Conservation (phyloP, 169 alveolate species). For the Besnoitia besnoiti region DNA sequence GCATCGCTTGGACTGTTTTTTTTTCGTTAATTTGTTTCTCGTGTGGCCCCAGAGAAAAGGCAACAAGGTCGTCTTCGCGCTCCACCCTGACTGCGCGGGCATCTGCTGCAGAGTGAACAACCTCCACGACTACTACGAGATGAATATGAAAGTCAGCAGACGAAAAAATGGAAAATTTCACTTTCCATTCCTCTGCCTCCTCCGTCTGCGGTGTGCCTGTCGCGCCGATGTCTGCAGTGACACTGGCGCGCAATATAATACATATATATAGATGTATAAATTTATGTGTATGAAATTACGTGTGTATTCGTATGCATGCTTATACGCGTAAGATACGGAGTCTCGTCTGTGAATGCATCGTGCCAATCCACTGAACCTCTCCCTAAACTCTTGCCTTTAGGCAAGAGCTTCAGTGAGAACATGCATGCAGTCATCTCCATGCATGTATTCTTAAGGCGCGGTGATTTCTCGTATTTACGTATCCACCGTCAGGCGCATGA, state of each 20-base stretch:
- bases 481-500: no score
- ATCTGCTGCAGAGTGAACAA: conserved; percentile 66
- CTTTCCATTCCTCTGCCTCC: no score
- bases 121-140: conserved; percentile 60
- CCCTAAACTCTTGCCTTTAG: no score
- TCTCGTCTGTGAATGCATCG: no score
- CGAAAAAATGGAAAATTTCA: neutral
- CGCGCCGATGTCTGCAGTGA: no score
- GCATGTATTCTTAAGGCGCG: neutral
- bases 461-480: neutral
- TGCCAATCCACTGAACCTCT: no score
- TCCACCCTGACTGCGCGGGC: conserved; percentile 68
- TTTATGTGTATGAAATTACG: neutral
- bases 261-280: neutral
- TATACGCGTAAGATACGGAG: neutral
- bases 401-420: no score
- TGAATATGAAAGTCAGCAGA: conserved; percentile 57
- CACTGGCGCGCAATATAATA: neutral
- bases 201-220: neutral
- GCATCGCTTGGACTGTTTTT: neutral
- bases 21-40: neutral
- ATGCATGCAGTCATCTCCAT: no score
- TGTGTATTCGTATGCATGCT: neutral
- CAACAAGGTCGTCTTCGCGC: conserved; percentile 59
- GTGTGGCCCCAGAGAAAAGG: conserved; percentile 57